Conservation (phyloP, 371 early-diverging fungal species). For the Mucor circinelloides region DNA sequence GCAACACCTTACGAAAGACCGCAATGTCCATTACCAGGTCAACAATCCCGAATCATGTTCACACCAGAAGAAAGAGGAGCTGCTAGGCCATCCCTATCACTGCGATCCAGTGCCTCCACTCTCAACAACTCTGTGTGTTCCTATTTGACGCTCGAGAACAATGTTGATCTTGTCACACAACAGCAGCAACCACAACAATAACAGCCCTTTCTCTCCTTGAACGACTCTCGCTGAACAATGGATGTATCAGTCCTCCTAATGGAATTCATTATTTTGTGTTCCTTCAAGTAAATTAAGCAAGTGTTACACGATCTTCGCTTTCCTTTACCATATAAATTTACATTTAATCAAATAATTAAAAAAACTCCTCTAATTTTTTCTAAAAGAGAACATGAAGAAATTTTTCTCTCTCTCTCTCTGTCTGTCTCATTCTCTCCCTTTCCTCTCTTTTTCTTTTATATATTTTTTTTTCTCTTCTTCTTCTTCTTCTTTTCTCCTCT, state of each 20-base stretch:
- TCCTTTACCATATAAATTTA: slow-evolving; percentile 2
- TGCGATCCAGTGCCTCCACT: slow-evolving; percentile 14
- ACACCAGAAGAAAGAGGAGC: neutral
- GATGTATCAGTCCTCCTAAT: neutral
- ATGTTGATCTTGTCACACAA: neutral
- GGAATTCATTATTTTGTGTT: neutral
- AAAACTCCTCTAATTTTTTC: neutral
- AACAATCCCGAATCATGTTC: neutral
- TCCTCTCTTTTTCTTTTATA: neutral
- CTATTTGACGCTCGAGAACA: slow-evolving; percentile 13
- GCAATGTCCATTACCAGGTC: slow-evolving; percentile 13
- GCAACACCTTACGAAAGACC: slow-evolving; percentile 13
- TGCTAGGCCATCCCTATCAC: neutral
- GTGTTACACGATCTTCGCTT: neutral
- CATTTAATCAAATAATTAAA: slow-evolving; percentile 5
- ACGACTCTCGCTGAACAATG: neutral
- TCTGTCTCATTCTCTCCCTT: neutral
- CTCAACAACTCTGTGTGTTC: slow-evolving; percentile 17
- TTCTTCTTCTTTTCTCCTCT: slow-evolving; percentile 9
- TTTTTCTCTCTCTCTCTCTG: neutral
- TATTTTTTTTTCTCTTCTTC: slow-evolving; percentile 6
- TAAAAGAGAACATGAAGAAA: slow-evolving; percentile 4
- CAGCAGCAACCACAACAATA: neutral
- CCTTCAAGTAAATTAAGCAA: neutral
- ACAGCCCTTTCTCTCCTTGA: neutral